Base-by-base conservation (phyloP, 1,284 basidiomycete genomes). In the Psilocybe mexicana region DNA sequence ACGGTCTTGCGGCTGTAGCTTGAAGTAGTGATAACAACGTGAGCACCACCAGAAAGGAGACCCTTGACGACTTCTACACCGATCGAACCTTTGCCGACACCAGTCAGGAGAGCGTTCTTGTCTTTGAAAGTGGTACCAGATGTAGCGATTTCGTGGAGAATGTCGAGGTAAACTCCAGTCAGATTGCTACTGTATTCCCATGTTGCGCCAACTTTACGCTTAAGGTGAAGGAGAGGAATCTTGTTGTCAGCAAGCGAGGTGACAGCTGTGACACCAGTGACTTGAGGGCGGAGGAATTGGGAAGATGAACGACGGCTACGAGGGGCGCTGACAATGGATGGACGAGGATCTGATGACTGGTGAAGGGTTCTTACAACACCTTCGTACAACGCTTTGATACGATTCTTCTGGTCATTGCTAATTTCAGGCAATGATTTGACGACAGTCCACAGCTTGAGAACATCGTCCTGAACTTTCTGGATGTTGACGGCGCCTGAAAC, bases 151-250 rank as follows among this genome's bases (percentile, higher is more conserved):
- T 99, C 97, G 69, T 95, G 92, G 48, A 99, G 82, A 63, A 99
- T 91, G 69, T 98, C 96, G 64, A 98, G 87, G 76, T 99, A 96
- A 52, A 95, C 92, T 59, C 93, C 88, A 18, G 96, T 99, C 59
- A 99, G 81, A 76, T 98, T 98, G 76, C 91, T 93, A 67, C 92
- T 95, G 79, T 98, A 98, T 69, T 96, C 93, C 94, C 96, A 99
- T 69, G 84, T 88, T 23, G 86, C 87, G 47, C 95, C 97, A n/a
- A 97, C 94, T 78, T 96, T 97, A 72, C 96, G 90, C 81, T 98
- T 98, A 65, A 99, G 80, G 74, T 98, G 95, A 24, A 99, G 85
- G 56, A 98, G 87, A 18, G 97, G 97, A 43, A 96, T 83, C 70
- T 96, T 96, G 73, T 96, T 93, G 24, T 92, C 88, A 43, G 93